Evolutionary conservation across 164 flowering plant genomes (phyloP), one percentile per base, ranked within the genome.

Genomic region (Dillenia turbinata): DNA sequence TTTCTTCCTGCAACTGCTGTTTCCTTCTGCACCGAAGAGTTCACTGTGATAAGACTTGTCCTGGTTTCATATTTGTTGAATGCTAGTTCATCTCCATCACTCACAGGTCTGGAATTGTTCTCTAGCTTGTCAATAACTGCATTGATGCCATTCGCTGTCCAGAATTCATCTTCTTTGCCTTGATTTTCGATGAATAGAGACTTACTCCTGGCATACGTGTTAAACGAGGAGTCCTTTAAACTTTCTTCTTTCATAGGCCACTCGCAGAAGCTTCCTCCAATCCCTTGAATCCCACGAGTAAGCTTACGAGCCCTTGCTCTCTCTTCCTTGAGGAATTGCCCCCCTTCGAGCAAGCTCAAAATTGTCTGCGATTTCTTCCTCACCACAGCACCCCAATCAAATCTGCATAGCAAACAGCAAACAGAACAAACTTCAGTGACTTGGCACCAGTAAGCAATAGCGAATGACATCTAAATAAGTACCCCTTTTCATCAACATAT

Each of bases 401-500:
- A 68, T 14, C 78, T 75, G 73, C 59, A 57, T 8, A 16, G 12
- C 8, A 47, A 12, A 49, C 40, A 33, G 5, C 40, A 33, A 26
- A 26, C 33, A 5, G 40, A 33, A 4, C 40, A 33, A 33, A 33
- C 40, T 33, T 33, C 6, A 33, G 7, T 33, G 40, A 33, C 40
- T 4, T 5, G 6, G 5, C 40, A 4, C 40, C 40, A 5, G 5
- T 2, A 26, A 7, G 40, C 40, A 33, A 33, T 33, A 5, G 40
- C 7, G 0, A 33, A 33, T 33, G 40, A 33, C 7, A 33, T 5
- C 40, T 33, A 14, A 11, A 13, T 10, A 57, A 60, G 0, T 22
- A 76, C 76, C 79, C 73, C 66, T 61, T 72, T 45, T 66, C 73
- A 24, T 76, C 79, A 12, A 76, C 52, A 26, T 26, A 66, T 17